A percentile compares a stretch with the other conserved stretches of the same genome.
These are phyloP conservation scores for Pyricularia pennisetigena DNA, from an alignment of 2,329 filamentous ascomycete genomes.

Conservation along the genomic window DNA sequence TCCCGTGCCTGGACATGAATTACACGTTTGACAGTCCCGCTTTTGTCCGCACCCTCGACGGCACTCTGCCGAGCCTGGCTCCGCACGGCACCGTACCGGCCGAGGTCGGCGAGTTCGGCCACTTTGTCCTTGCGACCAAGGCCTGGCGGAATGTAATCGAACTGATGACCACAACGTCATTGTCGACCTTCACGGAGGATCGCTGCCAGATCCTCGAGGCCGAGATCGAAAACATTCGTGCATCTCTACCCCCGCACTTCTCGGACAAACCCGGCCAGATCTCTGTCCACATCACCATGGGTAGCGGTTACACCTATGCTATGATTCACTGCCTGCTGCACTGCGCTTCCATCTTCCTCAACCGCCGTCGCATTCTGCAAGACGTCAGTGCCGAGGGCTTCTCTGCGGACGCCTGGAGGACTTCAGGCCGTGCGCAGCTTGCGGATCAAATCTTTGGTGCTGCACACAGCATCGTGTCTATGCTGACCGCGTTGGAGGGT, in stretches of 20 bases:
- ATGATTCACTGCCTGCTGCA: slow-evolving; percentile 54
- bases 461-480: slow-evolving; percentile 47
- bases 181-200: slow-evolving; percentile 42
- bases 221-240: slow-evolving; percentile 45
- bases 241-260: slow-evolving; percentile 47
- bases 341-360: slow-evolving; percentile 51
- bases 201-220: slow-evolving; percentile 39
- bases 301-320: slow-evolving; percentile 51
- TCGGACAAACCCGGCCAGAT: slow-evolving; percentile 52
- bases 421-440: slow-evolving; percentile 34
- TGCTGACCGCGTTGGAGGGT: slow-evolving; percentile 44
- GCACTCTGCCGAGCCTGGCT: slow-evolving; percentile 24
- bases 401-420: slow-evolving; percentile 41
- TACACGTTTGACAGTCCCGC: slow-evolving; percentile 53
- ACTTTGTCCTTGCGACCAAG: slow-evolving; percentile 50
- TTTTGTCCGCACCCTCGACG: slow-evolving; percentile 45
- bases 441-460: slow-evolving; percentile 48
- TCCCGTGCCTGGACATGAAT: slow-evolving; percentile 52
- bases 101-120: slow-evolving; percentile 51
- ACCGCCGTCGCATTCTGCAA: slow-evolving; percentile 48
- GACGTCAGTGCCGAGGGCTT: slow-evolving; percentile 43
- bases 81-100: slow-evolving; percentile 25
- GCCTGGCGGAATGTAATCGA: slow-evolving; percentile 53
- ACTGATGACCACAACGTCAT: slow-evolving; percentile 46
- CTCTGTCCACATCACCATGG: slow-evolving; percentile 54